These are phyloP conservation scores for Fusarium brevicatenulatum DNA, from an alignment of 2,329 filamentous ascomycete genomes.

Conservation along the genomic window DNA sequence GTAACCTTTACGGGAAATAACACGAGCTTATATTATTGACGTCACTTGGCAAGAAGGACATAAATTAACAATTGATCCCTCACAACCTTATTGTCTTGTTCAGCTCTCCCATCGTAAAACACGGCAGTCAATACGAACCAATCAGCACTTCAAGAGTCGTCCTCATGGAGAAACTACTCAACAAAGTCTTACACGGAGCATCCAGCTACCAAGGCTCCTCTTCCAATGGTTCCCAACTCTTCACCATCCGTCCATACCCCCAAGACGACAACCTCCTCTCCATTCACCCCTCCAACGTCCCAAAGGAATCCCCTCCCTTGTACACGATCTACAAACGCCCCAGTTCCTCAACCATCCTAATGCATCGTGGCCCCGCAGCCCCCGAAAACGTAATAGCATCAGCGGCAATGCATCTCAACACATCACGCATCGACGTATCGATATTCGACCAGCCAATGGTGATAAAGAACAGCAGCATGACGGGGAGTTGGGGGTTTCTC, in stretches of 20 bases:
- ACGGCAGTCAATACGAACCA: background rate
- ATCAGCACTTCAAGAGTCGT: background rate
- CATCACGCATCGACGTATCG: constrained; percentile 27
- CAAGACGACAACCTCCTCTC: constrained; percentile 12
- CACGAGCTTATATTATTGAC: background rate
- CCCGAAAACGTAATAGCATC: constrained; percentile 31
- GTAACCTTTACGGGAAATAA: background rate
- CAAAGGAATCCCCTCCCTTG: constrained; percentile 32
- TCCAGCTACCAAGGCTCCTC: constrained; percentile 3
- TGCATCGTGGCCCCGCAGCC: constrained; percentile 25
- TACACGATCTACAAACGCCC: constrained; percentile 30
- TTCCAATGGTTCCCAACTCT: constrained; percentile 11
- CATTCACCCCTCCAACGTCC: constrained; percentile 20
- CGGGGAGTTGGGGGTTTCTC: constrained; percentile 30
- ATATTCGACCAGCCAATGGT: constrained; percentile 36
- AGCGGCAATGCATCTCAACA: constrained; percentile 32
- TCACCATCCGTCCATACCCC: constrained; percentile 16
- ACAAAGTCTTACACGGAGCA: constrained; percentile 23
- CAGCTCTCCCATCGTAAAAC: no score
- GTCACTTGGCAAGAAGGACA: background rate
- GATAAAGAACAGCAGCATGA: constrained; percentile 27
- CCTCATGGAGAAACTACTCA: constrained; percentile 24
- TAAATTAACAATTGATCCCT: background rate
- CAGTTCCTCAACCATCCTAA: constrained; percentile 24
- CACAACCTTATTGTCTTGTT: background rate